These are phyloP conservation scores for Carpinus fangiana DNA, from an alignment of 306 rosid species.

Conservation along the genomic window DNA sequence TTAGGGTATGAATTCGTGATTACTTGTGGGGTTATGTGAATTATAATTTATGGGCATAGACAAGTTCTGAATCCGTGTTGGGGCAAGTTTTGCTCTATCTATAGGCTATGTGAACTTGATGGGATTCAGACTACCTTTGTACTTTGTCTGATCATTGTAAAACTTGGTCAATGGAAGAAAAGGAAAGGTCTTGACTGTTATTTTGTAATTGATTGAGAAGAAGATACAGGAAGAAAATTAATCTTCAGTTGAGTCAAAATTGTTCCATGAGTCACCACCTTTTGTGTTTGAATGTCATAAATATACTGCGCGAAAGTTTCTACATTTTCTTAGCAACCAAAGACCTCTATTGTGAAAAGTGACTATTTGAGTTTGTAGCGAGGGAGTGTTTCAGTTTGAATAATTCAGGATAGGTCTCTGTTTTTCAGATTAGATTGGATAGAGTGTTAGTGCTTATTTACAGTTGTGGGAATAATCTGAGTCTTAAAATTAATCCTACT, in stretches of 20 bases:
- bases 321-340: background rate
- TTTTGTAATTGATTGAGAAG: conserved; percentile 1
- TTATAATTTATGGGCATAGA: background rate
- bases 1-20: background rate
- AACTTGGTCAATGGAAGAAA: background rate
- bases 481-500: too few relatives aligned
- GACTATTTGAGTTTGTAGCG: background rate
- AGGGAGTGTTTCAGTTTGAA: background rate
- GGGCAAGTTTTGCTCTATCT: background rate
- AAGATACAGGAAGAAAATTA: background rate
- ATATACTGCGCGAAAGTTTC: background rate
- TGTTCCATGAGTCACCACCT: background rate
- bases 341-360: background rate
- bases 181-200: background rate
- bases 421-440: too few relatives aligned
- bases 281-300: background rate
- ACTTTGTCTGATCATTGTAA: background rate
- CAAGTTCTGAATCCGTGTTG: background rate
- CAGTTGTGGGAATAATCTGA: too few relatives aligned
- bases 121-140: background rate
- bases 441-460: too few relatives aligned
- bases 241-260: background rate
- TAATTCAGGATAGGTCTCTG: background rate
- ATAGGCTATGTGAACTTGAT: background rate
- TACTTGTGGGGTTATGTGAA: background rate